A percentile compares a stretch with the other conserved stretches of the same genome.
phyloP scores from a whole-genome alignment of 2,329 filamentous ascomycete genomes.

The Cladosporium colombiae region DNA sequence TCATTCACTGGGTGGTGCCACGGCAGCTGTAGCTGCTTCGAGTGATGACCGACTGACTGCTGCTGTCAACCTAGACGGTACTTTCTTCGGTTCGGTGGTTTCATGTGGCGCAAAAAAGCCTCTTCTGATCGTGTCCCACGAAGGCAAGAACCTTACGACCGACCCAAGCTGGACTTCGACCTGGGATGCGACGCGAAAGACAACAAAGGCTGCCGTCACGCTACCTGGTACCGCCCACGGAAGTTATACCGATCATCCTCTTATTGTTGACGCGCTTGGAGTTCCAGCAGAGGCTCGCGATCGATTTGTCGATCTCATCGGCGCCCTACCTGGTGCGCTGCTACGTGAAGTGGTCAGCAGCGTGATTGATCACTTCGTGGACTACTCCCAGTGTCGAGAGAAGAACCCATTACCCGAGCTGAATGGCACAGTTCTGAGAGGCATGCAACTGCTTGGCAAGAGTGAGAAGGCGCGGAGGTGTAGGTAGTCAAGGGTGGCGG shows the following conservation, averaged over 20 bases:
- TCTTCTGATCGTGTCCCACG: slow-evolving; percentile 16
- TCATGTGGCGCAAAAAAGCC: slow-evolving; percentile 17
- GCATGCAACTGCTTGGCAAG: background rate
- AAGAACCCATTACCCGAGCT: background rate
- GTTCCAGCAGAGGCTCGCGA: slow-evolving; percentile 12
- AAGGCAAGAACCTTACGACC: slow-evolving; percentile 12
- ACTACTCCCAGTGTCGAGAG: background rate
- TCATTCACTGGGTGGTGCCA: slow-evolving; percentile 38
- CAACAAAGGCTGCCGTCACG: slow-evolving; percentile 17
- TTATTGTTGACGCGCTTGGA: slow-evolving; percentile 20
- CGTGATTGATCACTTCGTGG: background rate
- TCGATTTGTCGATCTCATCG: slow-evolving; percentile 50
- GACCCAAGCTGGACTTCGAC: slow-evolving; percentile 14
- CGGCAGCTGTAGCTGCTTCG: slow-evolving; percentile 38
- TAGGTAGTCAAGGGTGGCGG: background rate
- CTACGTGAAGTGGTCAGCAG: slow-evolving; percentile 68
- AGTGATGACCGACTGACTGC: slow-evolving; percentile 39
- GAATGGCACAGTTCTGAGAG: background rate
- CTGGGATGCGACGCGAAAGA: slow-evolving; percentile 12
- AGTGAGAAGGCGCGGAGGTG: background rate
- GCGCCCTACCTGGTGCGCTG: slow-evolving; percentile 75
- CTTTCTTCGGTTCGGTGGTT: slow-evolving; percentile 15
- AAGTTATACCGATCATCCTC: slow-evolving; percentile 22
- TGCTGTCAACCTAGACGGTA: slow-evolving; percentile 48
- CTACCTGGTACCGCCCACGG: slow-evolving; percentile 16